Evolutionary conservation across 768 basidiomycete genomes (phyloP).

Genomic region (Suillus paluster): DNA sequence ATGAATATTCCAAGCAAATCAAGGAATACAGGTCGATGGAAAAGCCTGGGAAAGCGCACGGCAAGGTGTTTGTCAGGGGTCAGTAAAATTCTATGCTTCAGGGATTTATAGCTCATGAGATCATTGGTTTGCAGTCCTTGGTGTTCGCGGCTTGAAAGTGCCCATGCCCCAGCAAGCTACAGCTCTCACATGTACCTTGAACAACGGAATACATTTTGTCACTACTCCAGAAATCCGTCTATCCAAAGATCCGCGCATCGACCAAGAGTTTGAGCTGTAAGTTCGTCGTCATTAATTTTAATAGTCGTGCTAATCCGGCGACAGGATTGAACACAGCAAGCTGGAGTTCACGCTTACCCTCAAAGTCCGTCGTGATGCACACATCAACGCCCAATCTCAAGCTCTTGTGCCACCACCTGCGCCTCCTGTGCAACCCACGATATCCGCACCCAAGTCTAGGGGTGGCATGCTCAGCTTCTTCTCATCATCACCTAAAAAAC

Average conservation of each 20-base stretch:
- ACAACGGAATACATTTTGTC: constrained; percentile 97
- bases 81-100: constrained; percentile 20
- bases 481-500: constrained; percentile 73
- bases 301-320: not conserved
- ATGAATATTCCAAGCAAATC: constrained; percentile 93
- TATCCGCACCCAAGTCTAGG: constrained; percentile 59
- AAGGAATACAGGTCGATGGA: constrained; percentile 79
- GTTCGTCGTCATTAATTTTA: constrained; percentile 31
- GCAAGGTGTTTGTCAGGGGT: constrained; percentile 96
- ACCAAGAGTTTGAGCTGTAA: constrained; percentile 91
- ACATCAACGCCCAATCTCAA: constrained; percentile 80
- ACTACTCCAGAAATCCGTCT: constrained; percentile 83
- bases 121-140: constrained; percentile 57
- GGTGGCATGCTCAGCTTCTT: constrained; percentile 77
- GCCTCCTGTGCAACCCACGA: constrained; percentile 43
- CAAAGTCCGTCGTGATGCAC: constrained; percentile 85
- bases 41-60: constrained; percentile 78
- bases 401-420: constrained; percentile 56
- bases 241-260: constrained; percentile 61
- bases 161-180: constrained; percentile 83
- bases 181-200: constrained; percentile 81
- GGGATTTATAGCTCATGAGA: constrained; percentile 2
- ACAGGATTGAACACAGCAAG: constrained; percentile 90
- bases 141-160: constrained; percentile 71
- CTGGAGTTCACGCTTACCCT: constrained; percentile 92